These are phyloP conservation scores for Syzygium malaccense DNA, from an alignment of 441 rosid species.

Conservation along the genomic window DNA sequence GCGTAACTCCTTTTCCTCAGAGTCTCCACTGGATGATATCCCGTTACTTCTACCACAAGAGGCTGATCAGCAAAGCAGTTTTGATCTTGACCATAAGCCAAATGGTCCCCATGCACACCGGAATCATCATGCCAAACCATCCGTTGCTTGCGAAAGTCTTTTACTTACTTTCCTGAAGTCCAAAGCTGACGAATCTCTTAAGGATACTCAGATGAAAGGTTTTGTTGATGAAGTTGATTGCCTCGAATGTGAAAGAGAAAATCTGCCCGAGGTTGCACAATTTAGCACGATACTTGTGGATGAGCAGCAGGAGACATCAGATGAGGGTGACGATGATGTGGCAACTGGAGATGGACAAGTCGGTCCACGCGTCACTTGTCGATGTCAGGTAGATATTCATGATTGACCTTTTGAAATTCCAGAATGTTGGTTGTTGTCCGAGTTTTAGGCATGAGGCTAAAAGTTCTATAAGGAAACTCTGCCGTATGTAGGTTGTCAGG, in stretches of 20 bases:
- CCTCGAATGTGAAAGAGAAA: slow-evolving; percentile 7
- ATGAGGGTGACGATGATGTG: slow-evolving; percentile 21
- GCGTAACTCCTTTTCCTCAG: slow-evolving; percentile 70
- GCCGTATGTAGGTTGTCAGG: slow-evolving; percentile 34
- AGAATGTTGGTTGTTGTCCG: background rate
- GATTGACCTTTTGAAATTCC: background rate
- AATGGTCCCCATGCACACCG: slow-evolving; percentile 33
- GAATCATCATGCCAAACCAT: background rate
- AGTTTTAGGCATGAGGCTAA: background rate
- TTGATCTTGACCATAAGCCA: slow-evolving; percentile 29
- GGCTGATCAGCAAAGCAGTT: slow-evolving; percentile 10
- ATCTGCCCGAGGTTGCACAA: slow-evolving; percentile 3
- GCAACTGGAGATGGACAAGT: slow-evolving; percentile 22
- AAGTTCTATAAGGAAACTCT: slow-evolving; percentile 21
- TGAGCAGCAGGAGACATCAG: slow-evolving; percentile 23
- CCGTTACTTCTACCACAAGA: slow-evolving; percentile 47
- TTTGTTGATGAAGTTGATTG: slow-evolving; percentile 14
- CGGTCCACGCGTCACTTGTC: slow-evolving; percentile 38
- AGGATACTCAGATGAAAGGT: slow-evolving; percentile 12
- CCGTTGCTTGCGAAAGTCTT: background rate
- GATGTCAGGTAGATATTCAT: slow-evolving; percentile 42
- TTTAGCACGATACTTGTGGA: slow-evolving; percentile 7
- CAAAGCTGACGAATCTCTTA: slow-evolving; percentile 17
- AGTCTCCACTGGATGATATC: slow-evolving; percentile 76
- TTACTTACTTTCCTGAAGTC: slow-evolving; percentile 44